Percentiles rank a stretch among this genome's conserved stretches.
Conservation (phyloP, 2,329 filamentous ascomycete genomes). For the Cercospora zeina region DNA sequence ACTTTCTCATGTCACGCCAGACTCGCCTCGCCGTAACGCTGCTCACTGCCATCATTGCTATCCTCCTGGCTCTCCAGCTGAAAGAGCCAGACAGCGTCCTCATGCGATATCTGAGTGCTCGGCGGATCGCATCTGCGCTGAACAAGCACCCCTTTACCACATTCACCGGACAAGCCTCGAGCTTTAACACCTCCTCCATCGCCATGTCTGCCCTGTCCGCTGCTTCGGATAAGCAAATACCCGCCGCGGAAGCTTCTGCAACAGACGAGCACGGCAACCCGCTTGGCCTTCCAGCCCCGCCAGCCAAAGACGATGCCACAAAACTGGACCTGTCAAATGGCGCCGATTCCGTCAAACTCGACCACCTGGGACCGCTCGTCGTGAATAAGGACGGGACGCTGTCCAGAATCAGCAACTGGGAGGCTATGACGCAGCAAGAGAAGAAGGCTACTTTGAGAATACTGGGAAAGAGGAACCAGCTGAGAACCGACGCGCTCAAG, state of each 20-base stretch:
- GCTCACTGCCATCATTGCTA: slow-evolving; percentile 4
- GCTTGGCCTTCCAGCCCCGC: slow-evolving; percentile 30
- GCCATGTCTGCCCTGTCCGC: slow-evolving; percentile 2
- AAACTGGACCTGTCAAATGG: slow-evolving; percentile 41
- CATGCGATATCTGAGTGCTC: slow-evolving; percentile 17
- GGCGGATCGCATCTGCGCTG: not conserved
- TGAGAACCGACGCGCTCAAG: slow-evolving; percentile 59
- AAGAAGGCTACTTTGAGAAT: slow-evolving; percentile 65
- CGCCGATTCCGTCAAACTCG: slow-evolving; percentile 56
- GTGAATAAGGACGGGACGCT: slow-evolving; percentile 72
- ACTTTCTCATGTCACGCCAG: slow-evolving; percentile 20
- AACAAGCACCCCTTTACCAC: slow-evolving; percentile 13
- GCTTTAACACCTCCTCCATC: not conserved
- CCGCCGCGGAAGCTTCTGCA: not conserved
- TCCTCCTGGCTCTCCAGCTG: slow-evolving; percentile 14
- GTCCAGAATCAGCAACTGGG: slow-evolving; percentile 72
- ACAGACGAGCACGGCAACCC: slow-evolving; percentile 16
- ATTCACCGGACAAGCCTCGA: slow-evolving; percentile 5
- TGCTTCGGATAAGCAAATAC: not conserved
- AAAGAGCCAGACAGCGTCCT: slow-evolving; percentile 16
- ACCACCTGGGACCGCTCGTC: slow-evolving; percentile 70
- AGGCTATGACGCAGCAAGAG: slow-evolving; percentile 68
- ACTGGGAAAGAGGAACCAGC: slow-evolving; percentile 67
- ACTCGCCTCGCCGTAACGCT: slow-evolving; percentile 3
- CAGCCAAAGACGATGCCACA: slow-evolving; percentile 36